Evolutionary conservation across 2,329 filamentous ascomycete species (phyloP), one percentile per base, ranked within the genome.

Genomic region (Claviceps sp.): DNA sequence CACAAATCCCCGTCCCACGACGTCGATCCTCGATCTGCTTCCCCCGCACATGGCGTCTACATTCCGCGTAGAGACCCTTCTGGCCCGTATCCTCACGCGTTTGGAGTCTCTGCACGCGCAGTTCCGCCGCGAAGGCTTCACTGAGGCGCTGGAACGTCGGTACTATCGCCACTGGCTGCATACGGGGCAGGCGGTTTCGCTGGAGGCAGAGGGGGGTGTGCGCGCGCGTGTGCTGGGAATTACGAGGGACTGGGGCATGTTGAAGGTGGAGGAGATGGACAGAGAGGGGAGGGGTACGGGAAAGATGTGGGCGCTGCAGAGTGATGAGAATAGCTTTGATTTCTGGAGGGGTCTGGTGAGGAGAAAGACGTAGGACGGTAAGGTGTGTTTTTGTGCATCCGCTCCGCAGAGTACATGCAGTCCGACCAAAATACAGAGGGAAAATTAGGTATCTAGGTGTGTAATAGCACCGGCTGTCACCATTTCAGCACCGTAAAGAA

Each of bases 301-400:
- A 0, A 86, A 78, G 67, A 73, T 85, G 48, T 91, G 86, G 78
- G 81, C 85, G 60, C 69, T 98, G 68, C 90, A 96, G 72, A 96
- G 89, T 66, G 93, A 98, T 67, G 88, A 90, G 65, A 98, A 98
- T 63, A 96, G 90, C 66, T 98, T 98, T 72, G 93, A 98, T 69
- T 98, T 95, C 66, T 95, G 95, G 71, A 87, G 80, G 63, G 93
- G 93, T 0, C 63, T 98, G 61, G 72, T 98, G 20, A 88, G 81
- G 72, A 79, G 84, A 61, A 97, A 95, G 73, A 67, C 82, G 2
- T 89, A 64, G 6, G 13, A 26, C 13, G 18, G 9, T 2, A 34
- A 22, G n/a, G 4, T 2, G 13, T 42, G 41, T 9, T 2, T 1
- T 22, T 13, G 18, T 42, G 41, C 18, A 42, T 22, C 30, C 30